Conservation (phyloP, 306 rosid genomes). For the Hylodesmum podocarpum region DNA sequence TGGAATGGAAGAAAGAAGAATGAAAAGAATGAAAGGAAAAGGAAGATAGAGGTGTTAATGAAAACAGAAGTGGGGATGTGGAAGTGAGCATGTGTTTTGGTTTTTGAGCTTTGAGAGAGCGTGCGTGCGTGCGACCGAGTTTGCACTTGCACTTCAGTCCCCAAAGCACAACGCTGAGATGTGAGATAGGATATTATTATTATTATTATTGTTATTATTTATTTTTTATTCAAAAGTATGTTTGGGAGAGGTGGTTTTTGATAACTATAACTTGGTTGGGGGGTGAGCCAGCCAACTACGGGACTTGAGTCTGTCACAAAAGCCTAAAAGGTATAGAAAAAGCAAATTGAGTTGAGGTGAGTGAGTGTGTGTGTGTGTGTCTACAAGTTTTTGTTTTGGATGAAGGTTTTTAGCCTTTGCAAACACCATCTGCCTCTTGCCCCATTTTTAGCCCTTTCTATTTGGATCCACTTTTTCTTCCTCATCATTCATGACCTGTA, state of each 20-base stretch:
- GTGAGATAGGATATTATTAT: slow-evolving; percentile 10
- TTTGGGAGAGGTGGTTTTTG: slow-evolving; percentile 28
- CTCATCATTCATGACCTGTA: neutral
- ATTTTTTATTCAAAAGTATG: slow-evolving; percentile 35
- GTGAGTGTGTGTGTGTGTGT: no score
- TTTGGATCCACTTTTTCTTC: slow-evolving; percentile 30
- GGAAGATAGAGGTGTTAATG: slow-evolving; percentile 18
- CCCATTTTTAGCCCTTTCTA: slow-evolving; percentile 18
- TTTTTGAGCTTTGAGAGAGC: slow-evolving; percentile 58
- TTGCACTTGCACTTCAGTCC: slow-evolving; percentile 47
- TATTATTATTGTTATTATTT: slow-evolving; percentile 4
- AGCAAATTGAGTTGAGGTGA: slow-evolving; percentile 48
- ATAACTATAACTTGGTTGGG: neutral
- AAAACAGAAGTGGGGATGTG: slow-evolving; percentile 46
- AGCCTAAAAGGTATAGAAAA: slow-evolving; percentile 40
- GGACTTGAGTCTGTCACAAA: slow-evolving; percentile 30
- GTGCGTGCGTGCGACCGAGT: slow-evolving; percentile 46
- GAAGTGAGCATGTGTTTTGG: slow-evolving; percentile 65
- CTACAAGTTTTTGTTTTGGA: slow-evolving; percentile 39
- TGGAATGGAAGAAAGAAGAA: no score
- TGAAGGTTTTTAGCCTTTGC: slow-evolving; percentile 19
- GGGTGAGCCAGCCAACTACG: slow-evolving; percentile 31
- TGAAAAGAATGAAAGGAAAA: neutral
- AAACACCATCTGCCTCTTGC: slow-evolving; percentile 22
- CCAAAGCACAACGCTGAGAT: slow-evolving; percentile 40